Base-by-base conservation (phyloP, 2,329 filamentous ascomycete species). In the Alternaria solani region DNA sequence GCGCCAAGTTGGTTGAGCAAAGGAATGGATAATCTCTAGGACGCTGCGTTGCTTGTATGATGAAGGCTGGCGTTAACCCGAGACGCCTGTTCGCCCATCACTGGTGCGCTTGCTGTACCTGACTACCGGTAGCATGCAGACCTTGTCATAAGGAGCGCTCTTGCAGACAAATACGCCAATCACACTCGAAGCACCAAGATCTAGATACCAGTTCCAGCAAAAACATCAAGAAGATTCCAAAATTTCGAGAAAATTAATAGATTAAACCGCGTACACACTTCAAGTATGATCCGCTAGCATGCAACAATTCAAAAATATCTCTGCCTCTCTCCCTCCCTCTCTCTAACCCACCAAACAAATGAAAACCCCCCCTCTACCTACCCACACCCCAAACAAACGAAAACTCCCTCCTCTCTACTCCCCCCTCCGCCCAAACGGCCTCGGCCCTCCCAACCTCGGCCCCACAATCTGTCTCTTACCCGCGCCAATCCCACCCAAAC, bases 391-490 rank as follows among this genome's bases (percentile, higher is more conserved):
- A 25, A 23, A 48, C n/a, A 36, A 36, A 34, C 4, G 18, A 47
- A 47, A 48, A 12, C 9, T 2, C 2, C 9, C 5, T 18, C 11
- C 12, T 23, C 4, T 7, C 11, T 23, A 20, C 1, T 16, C 25
- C 7, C 5, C 28, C n/a, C n/a, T 3, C 44, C 16, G n/a, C 6
- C 18, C 74, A 68, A 90, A 81, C 48, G 91, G 90, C 73, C 91
- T 83, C 0, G 91, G 91, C 9, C 91, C 91, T 8, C 91, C 91
- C 11, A 42, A 11, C 20, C 91, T 83, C 0, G 91, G 91, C 11
- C 91, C 91, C n/a, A 92, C 88, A 77, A 94, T 93, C 81, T 91
- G 91, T 74, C 91, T 85, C 74, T 89, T 83, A 0, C 89, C 89
- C 1, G 89, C 88, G 41, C 78, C 79, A 57, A 84, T 84, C 0